These are phyloP conservation scores for Alternaria sp. DNA, from an alignment of 2,329 filamentous ascomycete species.

Conservation along the genomic window DNA sequence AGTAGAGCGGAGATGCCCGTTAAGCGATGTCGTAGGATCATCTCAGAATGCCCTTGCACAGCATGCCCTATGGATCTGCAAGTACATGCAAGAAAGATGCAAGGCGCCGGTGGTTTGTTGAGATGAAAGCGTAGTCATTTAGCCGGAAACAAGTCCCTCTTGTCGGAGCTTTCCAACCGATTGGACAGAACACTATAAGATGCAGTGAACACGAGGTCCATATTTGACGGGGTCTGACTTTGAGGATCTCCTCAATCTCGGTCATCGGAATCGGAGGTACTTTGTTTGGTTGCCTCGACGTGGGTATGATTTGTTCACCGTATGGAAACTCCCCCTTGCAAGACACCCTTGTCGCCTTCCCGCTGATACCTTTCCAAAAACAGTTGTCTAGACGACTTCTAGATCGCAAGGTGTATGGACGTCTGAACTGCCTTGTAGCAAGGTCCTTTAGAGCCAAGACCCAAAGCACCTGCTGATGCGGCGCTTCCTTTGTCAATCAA, in stretches of 20 bases:
- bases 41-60: not conserved
- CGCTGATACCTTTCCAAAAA: not conserved
- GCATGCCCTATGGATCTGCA: constrained; percentile 3
- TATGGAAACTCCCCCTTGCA: not conserved
- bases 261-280: constrained; percentile 3
- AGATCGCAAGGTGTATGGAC: not conserved
- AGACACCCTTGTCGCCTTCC: not conserved
- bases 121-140: constrained; percentile 24
- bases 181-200: constrained; percentile 12
- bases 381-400: not conserved
- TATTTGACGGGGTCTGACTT: constrained; percentile 21
- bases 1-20: not conserved
- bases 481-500: not conserved
- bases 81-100: not conserved
- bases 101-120: not conserved
- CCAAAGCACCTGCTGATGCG: not conserved
- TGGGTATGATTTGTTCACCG: not conserved
- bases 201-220: constrained; percentile 15
- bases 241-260: constrained; percentile 18
- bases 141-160: constrained; percentile 32
- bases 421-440: not conserved
- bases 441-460: constrained; percentile 1
- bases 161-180: constrained; percentile 27
- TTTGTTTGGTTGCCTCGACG: not conserved
- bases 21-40: not conserved